These are phyloP conservation scores for Mortierella sp. DNA, from an alignment of 371 early-diverging fungal genomes.

Conservation along the genomic window DNA sequence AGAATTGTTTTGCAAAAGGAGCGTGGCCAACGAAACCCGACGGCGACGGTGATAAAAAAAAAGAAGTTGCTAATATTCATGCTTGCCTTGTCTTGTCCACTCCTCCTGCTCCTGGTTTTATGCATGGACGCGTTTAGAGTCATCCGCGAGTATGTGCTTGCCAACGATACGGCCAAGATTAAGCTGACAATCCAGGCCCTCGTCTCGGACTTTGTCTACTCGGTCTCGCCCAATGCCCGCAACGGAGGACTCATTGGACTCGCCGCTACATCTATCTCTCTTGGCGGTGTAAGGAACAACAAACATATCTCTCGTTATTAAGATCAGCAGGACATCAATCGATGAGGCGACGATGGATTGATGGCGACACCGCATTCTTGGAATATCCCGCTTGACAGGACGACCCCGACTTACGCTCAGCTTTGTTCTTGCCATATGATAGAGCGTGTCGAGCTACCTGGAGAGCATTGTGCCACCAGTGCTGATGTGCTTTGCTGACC, in stretches of 20 bases:
- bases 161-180: slow-evolving; percentile 67
- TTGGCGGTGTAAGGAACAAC: slow-evolving; percentile 71
- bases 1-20: not conserved
- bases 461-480: slow-evolving; percentile 91
- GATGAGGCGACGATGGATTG: not conserved
- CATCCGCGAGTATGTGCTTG: slow-evolving; percentile 73
- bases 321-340: not conserved
- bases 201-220: slow-evolving; percentile 86
- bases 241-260: slow-evolving; percentile 95
- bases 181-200: slow-evolving; percentile 77
- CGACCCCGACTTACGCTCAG: not conserved
- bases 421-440: slow-evolving; percentile 6
- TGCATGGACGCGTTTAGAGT: slow-evolving; percentile 61
- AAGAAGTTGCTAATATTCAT: not conserved
- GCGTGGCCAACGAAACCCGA: not conserved
- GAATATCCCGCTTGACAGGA: not conserved
- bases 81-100: not conserved
- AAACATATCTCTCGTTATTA: not conserved
- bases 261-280: slow-evolving; percentile 89
- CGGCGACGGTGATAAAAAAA: not conserved
- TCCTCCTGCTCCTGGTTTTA: not conserved
- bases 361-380: not conserved
- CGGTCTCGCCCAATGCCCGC: slow-evolving; percentile 81
- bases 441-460: slow-evolving; percentile 77
- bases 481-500: slow-evolving; percentile 88